Conservation (phyloP, 306 rosid genomes). For the Fagus sylvatica region DNA sequence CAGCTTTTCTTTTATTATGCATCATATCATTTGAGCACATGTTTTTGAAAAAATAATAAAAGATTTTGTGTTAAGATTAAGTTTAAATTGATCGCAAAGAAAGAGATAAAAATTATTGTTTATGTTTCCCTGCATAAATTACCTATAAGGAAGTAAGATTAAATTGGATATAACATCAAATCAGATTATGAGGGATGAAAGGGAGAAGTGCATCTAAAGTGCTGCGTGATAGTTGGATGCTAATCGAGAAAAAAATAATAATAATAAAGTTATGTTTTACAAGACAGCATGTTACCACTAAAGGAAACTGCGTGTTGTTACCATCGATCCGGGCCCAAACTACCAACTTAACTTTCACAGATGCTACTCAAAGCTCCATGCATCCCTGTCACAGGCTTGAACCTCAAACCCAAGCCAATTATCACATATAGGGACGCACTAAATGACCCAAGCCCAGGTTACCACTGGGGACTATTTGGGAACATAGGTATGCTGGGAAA, state of each 20-base stretch:
- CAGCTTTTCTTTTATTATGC: background rate
- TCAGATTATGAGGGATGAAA: background rate
- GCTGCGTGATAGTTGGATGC: background rate
- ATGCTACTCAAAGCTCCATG: background rate
- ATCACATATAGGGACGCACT: background rate
- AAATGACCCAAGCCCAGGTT: background rate
- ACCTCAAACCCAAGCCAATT: background rate
- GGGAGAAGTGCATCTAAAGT: background rate
- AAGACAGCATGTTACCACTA: background rate
- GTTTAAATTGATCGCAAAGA: too few relatives aligned
- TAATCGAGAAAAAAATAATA: background rate
- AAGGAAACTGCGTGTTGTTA: too few relatives aligned
- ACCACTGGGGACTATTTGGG: background rate
- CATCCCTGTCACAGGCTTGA: background rate
- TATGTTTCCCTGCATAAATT: too few relatives aligned
- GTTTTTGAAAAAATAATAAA: background rate
- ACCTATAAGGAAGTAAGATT: background rate
- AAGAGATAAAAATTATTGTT: too few relatives aligned
- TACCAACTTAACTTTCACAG: background rate
- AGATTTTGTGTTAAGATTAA: background rate
- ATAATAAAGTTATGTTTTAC: background rate
- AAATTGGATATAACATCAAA: background rate
- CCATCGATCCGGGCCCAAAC: too few relatives aligned
- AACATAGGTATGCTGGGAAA: background rate
- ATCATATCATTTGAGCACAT: background rate